A percentile compares a stretch with the other conserved stretches of the same genome.
Evolutionary conservation across 495 filamentous ascomycete genomes (phyloP).

Genomic region (Jackrogersella minutella): DNA sequence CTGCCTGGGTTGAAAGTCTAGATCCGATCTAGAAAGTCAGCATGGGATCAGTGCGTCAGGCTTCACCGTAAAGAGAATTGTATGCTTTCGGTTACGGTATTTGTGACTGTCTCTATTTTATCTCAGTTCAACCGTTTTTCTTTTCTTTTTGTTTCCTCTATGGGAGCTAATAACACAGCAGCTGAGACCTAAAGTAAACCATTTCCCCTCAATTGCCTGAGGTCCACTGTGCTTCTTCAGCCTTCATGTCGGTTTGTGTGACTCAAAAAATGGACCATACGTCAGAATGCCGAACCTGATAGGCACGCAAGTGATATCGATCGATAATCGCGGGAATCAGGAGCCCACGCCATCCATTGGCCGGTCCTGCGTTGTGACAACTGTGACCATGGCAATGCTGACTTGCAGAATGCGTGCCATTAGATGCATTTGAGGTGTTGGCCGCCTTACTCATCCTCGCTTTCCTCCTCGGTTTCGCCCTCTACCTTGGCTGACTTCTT

Average conservation of each 20-base stretch:
- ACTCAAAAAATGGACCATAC: background rate
- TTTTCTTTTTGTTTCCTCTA: slow-evolving; percentile 26
- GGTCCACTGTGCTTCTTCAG: slow-evolving; percentile 12
- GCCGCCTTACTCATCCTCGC: slow-evolving; percentile 49
- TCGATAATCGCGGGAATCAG: slow-evolving; percentile 5
- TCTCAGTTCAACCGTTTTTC: slow-evolving; percentile 10
- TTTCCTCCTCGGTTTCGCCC: slow-evolving; percentile 48
- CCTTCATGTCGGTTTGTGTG: background rate
- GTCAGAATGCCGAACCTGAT: slow-evolving; percentile 10
- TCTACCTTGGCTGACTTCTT: slow-evolving; percentile 67
- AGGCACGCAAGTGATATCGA: slow-evolving; percentile 13
- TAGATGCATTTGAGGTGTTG: background rate
- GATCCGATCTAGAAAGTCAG: background rate
- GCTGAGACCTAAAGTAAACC: slow-evolving; percentile 16
- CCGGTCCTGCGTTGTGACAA: background rate
- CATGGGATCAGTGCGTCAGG: slow-evolving; percentile 1
- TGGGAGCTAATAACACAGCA: slow-evolving; percentile 31
- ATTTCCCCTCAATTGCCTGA: slow-evolving; percentile 3
- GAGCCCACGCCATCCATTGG: background rate
- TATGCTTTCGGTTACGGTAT: background rate
- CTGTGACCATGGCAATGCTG: slow-evolving; percentile 5
- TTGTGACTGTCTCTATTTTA: slow-evolving; percentile 13
- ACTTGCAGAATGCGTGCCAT: slow-evolving; percentile 9
- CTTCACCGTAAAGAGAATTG: background rate
- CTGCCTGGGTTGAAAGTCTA: background rate